phyloP scores from a whole-genome alignment of 2,329 filamentous ascomycete genomes.

The Diaporthe longicolla region DNA sequence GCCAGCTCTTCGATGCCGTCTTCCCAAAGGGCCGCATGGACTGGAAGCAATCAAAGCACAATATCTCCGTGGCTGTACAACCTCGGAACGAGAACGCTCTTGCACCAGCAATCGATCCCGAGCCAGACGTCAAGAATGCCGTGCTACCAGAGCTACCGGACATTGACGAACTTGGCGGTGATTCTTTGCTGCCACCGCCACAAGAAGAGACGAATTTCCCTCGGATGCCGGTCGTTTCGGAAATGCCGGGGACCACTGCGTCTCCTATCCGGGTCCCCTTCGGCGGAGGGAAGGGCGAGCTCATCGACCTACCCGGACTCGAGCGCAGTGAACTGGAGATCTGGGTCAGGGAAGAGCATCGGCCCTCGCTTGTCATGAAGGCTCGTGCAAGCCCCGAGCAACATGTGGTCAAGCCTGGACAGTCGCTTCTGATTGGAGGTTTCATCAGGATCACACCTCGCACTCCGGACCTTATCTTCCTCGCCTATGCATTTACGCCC shows the following conservation, averaged over 20 bases:
- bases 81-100: slow-evolving; percentile 47
- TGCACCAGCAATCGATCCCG: slow-evolving; percentile 27
- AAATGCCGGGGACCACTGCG: slow-evolving; percentile 92
- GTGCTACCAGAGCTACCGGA: slow-evolving; percentile 41
- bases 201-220: slow-evolving; percentile 83
- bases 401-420: slow-evolving; percentile 77
- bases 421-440: slow-evolving; percentile 87
- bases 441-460: slow-evolving; percentile 89
- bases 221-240: slow-evolving; percentile 86
- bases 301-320: slow-evolving; percentile 93
- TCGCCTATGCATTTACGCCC: slow-evolving; percentile 90
- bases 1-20: slow-evolving; percentile 87
- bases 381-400: slow-evolving; percentile 81
- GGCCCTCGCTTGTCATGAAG: slow-evolving; percentile 82
- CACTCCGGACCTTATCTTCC: slow-evolving; percentile 73
- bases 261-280: slow-evolving; percentile 95
- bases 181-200: slow-evolving; percentile 80
- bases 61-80: slow-evolving; percentile 52
- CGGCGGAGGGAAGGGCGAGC: slow-evolving; percentile 86
- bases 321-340: slow-evolving; percentile 80
- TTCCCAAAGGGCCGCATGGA: slow-evolving; percentile 82
- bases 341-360: slow-evolving; percentile 77
- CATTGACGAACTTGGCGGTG: slow-evolving; percentile 54
- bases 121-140: slow-evolving; percentile 41
- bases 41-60: slow-evolving; percentile 53